Base-by-base conservation (phyloP, 1,284 basidiomycete genomes). In the Ceratobasidium sp. region DNA sequence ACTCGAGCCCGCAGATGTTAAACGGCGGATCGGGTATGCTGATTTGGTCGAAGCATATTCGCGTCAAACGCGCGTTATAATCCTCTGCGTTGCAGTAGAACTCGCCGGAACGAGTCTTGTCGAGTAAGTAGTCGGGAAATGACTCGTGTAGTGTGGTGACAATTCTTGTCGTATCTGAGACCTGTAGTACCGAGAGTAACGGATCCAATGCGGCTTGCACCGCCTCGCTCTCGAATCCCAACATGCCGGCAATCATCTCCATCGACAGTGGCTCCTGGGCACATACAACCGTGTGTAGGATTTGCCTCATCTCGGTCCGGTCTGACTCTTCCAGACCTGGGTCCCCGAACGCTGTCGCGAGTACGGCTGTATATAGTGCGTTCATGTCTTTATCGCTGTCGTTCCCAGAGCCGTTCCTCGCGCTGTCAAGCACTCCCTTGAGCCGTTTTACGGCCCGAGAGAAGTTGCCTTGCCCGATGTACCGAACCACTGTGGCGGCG, bases 401-500 rank as follows among this genome's bases (percentile, higher is more conserved):
- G n/a, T 26, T 52, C 20, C 42, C 6, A 13, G 23, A 38, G 56
- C 20, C 50, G 13, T 17, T 20, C 6, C 15, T 20, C n/a, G 20
- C 20, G 4, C 33, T 33, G 6, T 52, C 20, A 6, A 52, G 50
- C 20, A 52, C 50, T n/a, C 20, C 50, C 20, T 20, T 59, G 9
- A 59, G 26, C n/a, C 57, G n/a, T 26, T 59, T 59, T 3, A 10
- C 61, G 12, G 33, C 40, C 61, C 61, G 13, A 23, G 28, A 40
- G n/a, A 40, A 40, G 5, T 40, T 40, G 20, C 15, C 61, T 3
- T 9, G 6, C 40, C 26, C 38, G n/a, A 62, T 42, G 38, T 69
- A 56, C 26, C 66, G 66, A 7, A 56, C 50, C 7, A 69, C 23
- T 6, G 66, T 69, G 28, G 66, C 66, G 15, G 66, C 66, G 40